phyloP scores from a whole-genome alignment of 2,329 filamentous ascomycete species.

The Leptographium lundbergii region DNA sequence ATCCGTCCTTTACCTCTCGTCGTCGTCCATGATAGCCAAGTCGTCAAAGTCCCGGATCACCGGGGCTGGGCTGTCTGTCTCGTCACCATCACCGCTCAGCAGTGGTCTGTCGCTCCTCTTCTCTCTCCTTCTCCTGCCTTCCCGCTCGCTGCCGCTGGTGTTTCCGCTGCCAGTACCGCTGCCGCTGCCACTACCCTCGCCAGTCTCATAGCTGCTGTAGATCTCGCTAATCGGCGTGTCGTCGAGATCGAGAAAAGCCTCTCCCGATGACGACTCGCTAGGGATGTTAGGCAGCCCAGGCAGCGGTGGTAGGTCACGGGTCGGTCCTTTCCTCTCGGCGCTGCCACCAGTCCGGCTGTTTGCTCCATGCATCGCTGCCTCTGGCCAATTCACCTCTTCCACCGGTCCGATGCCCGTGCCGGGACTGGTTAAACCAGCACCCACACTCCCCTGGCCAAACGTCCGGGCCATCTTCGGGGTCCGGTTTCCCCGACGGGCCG shows the following conservation, averaged over 20 bases:
- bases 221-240: constrained; percentile 15
- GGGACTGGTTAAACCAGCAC: too few relatives aligned
- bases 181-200: constrained; percentile 10
- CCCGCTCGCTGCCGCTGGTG: background rate
- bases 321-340: background rate
- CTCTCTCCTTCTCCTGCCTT: background rate
- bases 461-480: background rate
- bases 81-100: constrained; percentile 12
- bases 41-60: constrained; percentile 25
- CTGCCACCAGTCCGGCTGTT: background rate
- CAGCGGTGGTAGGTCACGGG: background rate
- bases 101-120: constrained; percentile 10
- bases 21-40: constrained; percentile 19
- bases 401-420: constrained; percentile 12
- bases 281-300: constrained; percentile 8
- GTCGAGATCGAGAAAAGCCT: constrained; percentile 15
- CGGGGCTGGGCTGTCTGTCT: constrained; percentile 14
- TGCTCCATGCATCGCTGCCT: background rate
- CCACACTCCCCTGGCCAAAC: too few relatives aligned
- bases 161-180: background rate
- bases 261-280: constrained; percentile 4
- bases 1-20: background rate
- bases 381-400: constrained; percentile 16
- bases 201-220: constrained; percentile 7
- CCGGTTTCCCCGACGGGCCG: background rate